Conservation (phyloP, 441 rosid genomes). For the Corymbia citriodora region DNA sequence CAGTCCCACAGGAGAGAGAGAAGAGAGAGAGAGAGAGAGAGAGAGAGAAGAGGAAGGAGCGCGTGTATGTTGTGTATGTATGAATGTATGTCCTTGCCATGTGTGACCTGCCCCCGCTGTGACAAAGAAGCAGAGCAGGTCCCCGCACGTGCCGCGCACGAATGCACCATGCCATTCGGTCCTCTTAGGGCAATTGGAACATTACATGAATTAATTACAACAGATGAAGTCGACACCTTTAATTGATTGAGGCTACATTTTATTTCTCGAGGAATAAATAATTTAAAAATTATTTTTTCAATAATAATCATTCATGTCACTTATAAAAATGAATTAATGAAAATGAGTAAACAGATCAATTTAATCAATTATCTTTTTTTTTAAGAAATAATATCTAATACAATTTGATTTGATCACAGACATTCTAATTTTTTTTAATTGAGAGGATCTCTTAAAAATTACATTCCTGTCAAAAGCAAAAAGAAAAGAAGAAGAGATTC, state of each 20-base stretch:
- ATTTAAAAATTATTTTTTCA: not conserved
- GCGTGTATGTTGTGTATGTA: not conserved
- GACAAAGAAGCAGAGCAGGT: not conserved
- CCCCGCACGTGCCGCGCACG: not conserved
- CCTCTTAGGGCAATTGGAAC: not conserved
- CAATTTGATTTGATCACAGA: rapidly evolving
- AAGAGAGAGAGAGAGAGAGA: not conserved
- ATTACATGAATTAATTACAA: not conserved
- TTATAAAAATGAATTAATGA: not conserved
- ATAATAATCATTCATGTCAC: not conserved
- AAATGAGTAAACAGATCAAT: not conserved
- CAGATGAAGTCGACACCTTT: too few species aligned
- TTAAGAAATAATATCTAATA: not conserved
- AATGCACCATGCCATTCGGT: not conserved
- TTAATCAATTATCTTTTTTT: not conserved
- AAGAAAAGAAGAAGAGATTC: not conserved
- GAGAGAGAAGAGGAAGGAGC: not conserved
- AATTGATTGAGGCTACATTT: not conserved
- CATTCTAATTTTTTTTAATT: not conserved
- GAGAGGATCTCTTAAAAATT: not conserved
- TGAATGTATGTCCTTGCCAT: not conserved
- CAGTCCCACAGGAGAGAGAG: not conserved
- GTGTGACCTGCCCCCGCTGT: not conserved
- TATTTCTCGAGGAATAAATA: rapidly evolving
- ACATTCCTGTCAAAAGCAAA: too few species aligned